Evolutionary conservation across 2,329 filamentous ascomycete species (phyloP).

Genomic region (Nothophaeocryptopus gaeumannii): DNA sequence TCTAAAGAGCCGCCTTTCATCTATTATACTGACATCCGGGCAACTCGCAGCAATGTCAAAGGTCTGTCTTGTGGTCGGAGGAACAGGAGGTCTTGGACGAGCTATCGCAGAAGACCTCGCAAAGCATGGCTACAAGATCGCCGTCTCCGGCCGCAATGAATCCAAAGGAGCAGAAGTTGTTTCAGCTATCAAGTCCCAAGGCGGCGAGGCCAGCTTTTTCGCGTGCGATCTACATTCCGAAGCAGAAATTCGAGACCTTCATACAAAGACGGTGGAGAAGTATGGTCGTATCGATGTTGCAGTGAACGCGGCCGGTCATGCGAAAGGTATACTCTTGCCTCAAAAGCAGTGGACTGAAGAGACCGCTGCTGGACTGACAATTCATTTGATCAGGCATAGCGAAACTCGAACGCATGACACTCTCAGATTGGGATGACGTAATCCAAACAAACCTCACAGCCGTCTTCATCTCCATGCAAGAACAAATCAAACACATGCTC

Average conservation of each 20-base stretch:
- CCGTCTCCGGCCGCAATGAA: neutral
- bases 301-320: neutral
- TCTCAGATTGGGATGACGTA: neutral
- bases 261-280: neutral
- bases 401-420: neutral
- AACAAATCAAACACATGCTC: slow-evolving; percentile 2
- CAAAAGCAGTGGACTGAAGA: too few relatives aligned
- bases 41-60: neutral
- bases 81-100: slow-evolving; percentile 3
- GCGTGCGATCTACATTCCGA: neutral
- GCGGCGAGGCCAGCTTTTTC: neutral
- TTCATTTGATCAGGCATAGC: neutral
- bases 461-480: slow-evolving; percentile 3
- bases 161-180: neutral
- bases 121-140: neutral
- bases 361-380: too few relatives aligned
- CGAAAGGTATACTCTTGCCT: neutral
- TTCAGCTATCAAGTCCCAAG: neutral
- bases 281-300: slow-evolving; percentile 1
- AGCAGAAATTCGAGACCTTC: neutral
- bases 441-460: slow-evolving; percentile 2
- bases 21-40: too few relatives aligned
- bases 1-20: too few relatives aligned
- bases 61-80: slow-evolving; percentile 1
- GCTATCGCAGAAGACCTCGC: slow-evolving; percentile 1